Conservation (phyloP, 768 basidiomycete genomes). For the Collybia mongolica region DNA sequence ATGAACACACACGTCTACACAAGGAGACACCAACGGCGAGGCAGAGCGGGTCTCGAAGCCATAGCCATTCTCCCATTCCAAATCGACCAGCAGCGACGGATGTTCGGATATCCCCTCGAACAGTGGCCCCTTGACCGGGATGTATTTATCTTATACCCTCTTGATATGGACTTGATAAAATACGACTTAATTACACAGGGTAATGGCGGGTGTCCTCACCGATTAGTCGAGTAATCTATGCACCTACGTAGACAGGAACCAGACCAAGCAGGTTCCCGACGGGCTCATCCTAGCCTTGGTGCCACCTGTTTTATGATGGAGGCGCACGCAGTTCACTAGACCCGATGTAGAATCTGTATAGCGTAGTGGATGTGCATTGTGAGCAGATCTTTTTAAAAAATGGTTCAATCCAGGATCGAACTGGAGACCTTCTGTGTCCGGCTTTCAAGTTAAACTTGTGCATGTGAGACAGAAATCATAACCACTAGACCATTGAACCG, state of each 20-base stretch:
- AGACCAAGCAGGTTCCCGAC: no score
- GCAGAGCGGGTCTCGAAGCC: slow-evolving; percentile 47
- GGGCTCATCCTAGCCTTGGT: no score
- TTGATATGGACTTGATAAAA: slow-evolving; percentile 15
- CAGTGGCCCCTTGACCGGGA: background rate
- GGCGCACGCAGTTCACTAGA: no score
- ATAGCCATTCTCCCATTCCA: slow-evolving; percentile 50
- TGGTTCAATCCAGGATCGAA: slow-evolving; percentile 45
- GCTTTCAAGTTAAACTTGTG: no score
- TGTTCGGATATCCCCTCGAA: slow-evolving; percentile 11
- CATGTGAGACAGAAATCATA: slow-evolving; percentile 40
- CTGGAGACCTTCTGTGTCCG: slow-evolving; percentile 41
- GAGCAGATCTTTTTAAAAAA: slow-evolving; percentile 11
- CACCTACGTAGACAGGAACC: no score
- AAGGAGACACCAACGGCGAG: slow-evolving; percentile 21
- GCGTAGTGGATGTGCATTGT: slow-evolving; percentile 5
- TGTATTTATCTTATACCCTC: slow-evolving; percentile 15
- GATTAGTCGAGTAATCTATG: no score
- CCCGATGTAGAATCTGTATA: background rate
- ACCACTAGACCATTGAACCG: slow-evolving; percentile 28
- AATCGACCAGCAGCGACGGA: slow-evolving; percentile 15
- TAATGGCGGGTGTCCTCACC: slow-evolving; percentile 5
- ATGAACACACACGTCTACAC: slow-evolving; percentile 43
- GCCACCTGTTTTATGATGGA: no score
- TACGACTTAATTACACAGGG: slow-evolving; percentile 9